These are phyloP conservation scores for Amphichorda felina DNA, from an alignment of 2,329 filamentous ascomycete species.

Conservation along the genomic window DNA sequence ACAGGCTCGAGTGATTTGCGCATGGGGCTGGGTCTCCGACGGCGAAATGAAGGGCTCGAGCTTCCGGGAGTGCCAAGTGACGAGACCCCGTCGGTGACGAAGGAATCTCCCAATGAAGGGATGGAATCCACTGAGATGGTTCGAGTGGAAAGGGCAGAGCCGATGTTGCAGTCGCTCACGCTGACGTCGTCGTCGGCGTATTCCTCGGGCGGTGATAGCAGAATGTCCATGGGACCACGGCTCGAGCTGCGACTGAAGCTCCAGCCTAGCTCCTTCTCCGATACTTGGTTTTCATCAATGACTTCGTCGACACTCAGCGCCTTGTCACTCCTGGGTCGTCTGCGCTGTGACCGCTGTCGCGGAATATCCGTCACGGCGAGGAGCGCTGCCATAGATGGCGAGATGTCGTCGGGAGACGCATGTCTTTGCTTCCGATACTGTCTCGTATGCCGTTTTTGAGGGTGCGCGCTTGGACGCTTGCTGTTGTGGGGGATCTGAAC, in stretches of 20 bases:
- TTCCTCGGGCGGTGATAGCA: conserved; percentile 50
- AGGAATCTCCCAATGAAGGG: conserved; percentile 45
- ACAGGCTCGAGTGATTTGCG: conserved; percentile 42
- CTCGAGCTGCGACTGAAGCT: conserved; percentile 38
- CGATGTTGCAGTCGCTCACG: conserved; percentile 38
- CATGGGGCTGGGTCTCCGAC: conserved; percentile 23
- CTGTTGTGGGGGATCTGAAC: conserved; percentile 40
- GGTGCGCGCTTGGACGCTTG: conserved; percentile 22
- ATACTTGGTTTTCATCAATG: conserved; percentile 38
- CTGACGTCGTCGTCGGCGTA: conserved; percentile 35
- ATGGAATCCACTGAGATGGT: conserved; percentile 50
- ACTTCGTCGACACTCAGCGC: conserved; percentile 43
- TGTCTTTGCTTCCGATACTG: conserved; percentile 25
- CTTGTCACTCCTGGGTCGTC: conserved; percentile 13
- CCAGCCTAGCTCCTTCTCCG: conserved; percentile 44
- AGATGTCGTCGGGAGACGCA: conserved; percentile 39
- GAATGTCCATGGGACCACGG: conserved; percentile 43
- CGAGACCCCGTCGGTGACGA: conserved; percentile 34
- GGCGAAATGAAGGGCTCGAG: conserved; percentile 17
- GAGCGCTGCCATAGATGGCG: conserved; percentile 47
- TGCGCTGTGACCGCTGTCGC: conserved; percentile 26
- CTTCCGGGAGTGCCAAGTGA: conserved; percentile 37
- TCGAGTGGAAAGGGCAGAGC: conserved; percentile 39
- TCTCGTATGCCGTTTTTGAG: conserved; percentile 23
- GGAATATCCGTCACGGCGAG: conserved; percentile 52